Conservation (phyloP, 495 filamentous ascomycete genomes). For the Pyrenula aspistea region DNA sequence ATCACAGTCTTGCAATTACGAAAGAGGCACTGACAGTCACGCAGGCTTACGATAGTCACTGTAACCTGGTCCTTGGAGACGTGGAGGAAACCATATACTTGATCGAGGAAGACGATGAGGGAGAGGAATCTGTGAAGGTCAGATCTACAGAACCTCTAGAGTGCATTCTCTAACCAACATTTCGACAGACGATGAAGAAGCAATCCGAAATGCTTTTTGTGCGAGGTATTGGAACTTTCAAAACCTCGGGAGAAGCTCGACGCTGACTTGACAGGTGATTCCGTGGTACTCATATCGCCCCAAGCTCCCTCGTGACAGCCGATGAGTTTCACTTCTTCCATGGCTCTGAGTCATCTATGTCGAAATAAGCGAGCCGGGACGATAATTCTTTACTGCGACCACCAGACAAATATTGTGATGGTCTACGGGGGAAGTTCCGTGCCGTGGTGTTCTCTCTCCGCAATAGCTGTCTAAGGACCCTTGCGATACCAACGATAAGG, state of each 20-base stretch:
- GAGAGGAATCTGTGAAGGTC: conserved; percentile 57
- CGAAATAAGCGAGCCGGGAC: too few species aligned
- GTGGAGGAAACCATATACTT: conserved; percentile 95
- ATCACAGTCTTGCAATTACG: neutral
- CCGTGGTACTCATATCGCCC: conserved; percentile 90
- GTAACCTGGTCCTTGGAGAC: conserved; percentile 94
- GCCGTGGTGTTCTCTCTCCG: too few species aligned
- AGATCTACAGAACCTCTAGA: neutral
- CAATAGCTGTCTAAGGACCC: too few species aligned
- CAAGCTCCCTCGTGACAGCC: conserved; percentile 35
- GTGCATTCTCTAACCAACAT: neutral
- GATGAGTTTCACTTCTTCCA: neutral
- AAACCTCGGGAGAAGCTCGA: neutral
- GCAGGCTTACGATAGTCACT: conserved; percentile 96
- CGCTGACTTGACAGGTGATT: conserved; percentile 53
- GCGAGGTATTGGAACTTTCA: conserved; percentile 49
- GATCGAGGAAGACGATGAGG: conserved; percentile 72
- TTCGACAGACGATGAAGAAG: conserved; percentile 74
- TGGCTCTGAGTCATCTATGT: too few species aligned
- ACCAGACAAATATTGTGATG: too few species aligned
- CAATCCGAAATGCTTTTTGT: conserved; percentile 99
- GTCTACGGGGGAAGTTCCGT: too few species aligned
- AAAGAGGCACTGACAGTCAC: conserved; percentile 5
- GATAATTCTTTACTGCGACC: too few species aligned
- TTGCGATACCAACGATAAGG: too few species aligned